Conservation (phyloP, 345 rosid genomes). For the Mercurialis annua region DNA sequence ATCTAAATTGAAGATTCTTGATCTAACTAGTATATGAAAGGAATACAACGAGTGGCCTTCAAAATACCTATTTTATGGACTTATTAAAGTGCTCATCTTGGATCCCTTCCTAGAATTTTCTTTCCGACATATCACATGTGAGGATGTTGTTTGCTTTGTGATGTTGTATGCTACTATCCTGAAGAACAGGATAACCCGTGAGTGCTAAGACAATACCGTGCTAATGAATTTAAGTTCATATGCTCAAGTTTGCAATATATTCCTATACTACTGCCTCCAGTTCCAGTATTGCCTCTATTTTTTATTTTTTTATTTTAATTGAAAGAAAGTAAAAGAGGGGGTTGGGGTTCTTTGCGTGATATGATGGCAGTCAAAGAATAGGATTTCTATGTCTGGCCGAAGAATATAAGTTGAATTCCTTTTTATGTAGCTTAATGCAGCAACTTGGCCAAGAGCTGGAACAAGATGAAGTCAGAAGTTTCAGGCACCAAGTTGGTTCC, state of each 20-base stretch:
- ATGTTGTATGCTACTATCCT: not conserved
- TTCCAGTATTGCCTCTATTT: not conserved
- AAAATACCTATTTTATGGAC: not conserved
- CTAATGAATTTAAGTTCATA: not conserved
- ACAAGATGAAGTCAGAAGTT: slow-evolving; percentile 52
- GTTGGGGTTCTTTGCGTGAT: not conserved
- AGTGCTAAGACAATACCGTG: not conserved
- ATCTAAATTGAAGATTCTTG: not conserved
- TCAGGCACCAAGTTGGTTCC: slow-evolving; percentile 47
- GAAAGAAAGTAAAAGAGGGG: too few species aligned
- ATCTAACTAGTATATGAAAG: not conserved
- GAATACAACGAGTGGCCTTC: not conserved
- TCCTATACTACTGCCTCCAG: not conserved
- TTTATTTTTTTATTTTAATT: not conserved
- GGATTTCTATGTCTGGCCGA: not conserved
- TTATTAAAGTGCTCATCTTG: not conserved
- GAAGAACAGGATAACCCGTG: not conserved
- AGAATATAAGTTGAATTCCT: not conserved
- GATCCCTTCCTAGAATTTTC: not conserved
- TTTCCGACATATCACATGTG: not conserved
- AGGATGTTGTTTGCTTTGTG: not conserved
- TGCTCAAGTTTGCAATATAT: not conserved
- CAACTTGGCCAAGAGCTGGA: slow-evolving; percentile 63
- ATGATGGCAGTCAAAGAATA: not conserved
- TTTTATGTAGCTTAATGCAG: slow-evolving; percentile 46